Percentiles rank a stretch among this genome's conserved stretches.
phyloP scores from a whole-genome alignment of 2,329 filamentous ascomycete species.

The Claviceps spartinae region DNA sequence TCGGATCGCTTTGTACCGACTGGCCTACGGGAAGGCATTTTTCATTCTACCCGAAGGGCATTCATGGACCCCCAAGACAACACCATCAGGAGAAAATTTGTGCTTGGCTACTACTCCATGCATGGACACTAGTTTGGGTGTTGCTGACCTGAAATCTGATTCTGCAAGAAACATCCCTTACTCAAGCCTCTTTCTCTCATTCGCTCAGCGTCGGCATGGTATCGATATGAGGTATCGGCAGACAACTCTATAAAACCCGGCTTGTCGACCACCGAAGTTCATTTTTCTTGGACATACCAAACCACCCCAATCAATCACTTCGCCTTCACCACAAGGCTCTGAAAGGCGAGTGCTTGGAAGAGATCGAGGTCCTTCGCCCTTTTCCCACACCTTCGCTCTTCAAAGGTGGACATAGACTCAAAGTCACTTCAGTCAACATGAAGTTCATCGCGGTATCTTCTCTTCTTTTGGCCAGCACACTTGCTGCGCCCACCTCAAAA shows the following conservation, averaged over 20 bases:
- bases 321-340: background rate
- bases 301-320: background rate
- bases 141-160: background rate
- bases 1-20: background rate
- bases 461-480: constrained; percentile 7
- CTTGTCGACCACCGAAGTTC: background rate
- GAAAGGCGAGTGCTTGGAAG: background rate
- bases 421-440: constrained; percentile 4
- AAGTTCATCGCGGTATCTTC: constrained; percentile 7
- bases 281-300: background rate
- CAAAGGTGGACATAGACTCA: background rate
- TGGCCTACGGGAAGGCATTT: background rate
- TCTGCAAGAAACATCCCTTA: background rate
- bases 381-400: background rate
- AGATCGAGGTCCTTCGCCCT: background rate
- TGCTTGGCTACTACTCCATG: background rate
- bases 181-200: background rate
- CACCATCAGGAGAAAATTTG: background rate
- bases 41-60: background rate
- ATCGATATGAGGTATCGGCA: background rate
- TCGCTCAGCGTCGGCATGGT: background rate
- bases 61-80: background rate
- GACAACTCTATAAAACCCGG: background rate
- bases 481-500: constrained; percentile 8
- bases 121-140: background rate